Conservation (phyloP, 2,329 filamentous ascomycete genomes). For the Aspergillus ustus region DNA sequence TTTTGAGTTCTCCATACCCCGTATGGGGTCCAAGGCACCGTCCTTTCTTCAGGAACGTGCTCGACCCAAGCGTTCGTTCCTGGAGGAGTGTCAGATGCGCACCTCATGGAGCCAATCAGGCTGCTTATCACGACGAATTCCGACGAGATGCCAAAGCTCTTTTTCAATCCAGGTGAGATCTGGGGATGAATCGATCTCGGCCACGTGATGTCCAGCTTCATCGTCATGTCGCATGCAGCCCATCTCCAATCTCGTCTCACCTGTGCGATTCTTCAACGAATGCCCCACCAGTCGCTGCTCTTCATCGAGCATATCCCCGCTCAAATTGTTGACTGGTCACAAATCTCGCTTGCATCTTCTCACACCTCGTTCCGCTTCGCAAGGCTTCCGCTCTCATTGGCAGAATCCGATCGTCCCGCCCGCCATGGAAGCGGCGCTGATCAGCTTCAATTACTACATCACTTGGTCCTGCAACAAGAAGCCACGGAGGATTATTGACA, state of each 20-base stretch:
- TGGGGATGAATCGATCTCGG: neutral
- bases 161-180: neutral
- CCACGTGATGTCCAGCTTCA: neutral
- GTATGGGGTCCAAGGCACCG: neutral
- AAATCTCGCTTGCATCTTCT: neutral
- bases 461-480: neutral
- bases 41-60: neutral
- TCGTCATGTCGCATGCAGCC: neutral
- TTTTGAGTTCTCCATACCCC: neutral
- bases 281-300: neutral
- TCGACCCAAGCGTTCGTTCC: neutral
- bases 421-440: conserved; percentile 14
- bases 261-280: neutral
- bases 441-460: conserved; percentile 6
- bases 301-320: neutral
- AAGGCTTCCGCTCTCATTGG: conserved; percentile 13
- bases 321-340: conserved; percentile 9
- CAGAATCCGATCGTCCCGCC: conserved; percentile 4
- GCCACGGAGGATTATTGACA: neutral
- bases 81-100: neutral
- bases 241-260: neutral
- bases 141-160: neutral
- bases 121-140: neutral
- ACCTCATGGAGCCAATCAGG: neutral
- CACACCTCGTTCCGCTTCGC: conserved; percentile 8